These are phyloP conservation scores for Aphanomyces euteiches DNA, from an alignment of 352 stramenopile species.

Conservation along the genomic window DNA sequence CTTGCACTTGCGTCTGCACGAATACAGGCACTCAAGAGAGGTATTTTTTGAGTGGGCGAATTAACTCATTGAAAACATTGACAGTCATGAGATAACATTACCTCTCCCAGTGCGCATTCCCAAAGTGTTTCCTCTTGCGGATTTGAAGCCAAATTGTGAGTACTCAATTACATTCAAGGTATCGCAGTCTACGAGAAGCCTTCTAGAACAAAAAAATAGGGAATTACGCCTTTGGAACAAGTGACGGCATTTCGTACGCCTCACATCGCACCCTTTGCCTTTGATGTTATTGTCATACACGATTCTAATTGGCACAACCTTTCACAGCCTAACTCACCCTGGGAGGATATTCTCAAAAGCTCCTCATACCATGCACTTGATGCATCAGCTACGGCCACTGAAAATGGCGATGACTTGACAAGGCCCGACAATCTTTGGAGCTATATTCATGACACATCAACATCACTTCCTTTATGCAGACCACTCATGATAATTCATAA, in stretches of 20 bases:
- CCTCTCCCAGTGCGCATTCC: not conserved
- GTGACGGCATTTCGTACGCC: conserved; percentile 5
- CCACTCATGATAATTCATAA: conserved; percentile 7
- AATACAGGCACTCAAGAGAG: conserved; percentile 38
- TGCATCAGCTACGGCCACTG: conserved; percentile 29
- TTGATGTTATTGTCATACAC: conserved; percentile 5
- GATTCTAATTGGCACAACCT: conserved; percentile 19
- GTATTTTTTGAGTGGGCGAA: conserved; percentile 28
- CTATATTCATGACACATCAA: conserved; percentile 9
- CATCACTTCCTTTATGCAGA: conserved; percentile 27
- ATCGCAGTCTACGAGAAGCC: not conserved
- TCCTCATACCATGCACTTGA: conserved; percentile 45
- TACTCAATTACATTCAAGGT: conserved; percentile 23
- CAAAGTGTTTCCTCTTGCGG: not conserved
- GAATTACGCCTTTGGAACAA: not conserved
- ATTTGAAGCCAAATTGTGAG: not conserved
- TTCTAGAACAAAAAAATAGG: not conserved
- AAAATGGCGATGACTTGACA: conserved; percentile 35
- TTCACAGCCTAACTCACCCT: not conserved
- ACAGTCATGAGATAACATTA: not conserved
- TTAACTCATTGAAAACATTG: not conserved
- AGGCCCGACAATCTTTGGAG: conserved; percentile 23
- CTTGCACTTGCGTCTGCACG: conserved; percentile 42
- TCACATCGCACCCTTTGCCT: not conserved
- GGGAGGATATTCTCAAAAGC: not conserved